Evolutionary conservation across 306 rosid genomes (phyloP).

Genomic region (Cucurbita pepo): DNA sequence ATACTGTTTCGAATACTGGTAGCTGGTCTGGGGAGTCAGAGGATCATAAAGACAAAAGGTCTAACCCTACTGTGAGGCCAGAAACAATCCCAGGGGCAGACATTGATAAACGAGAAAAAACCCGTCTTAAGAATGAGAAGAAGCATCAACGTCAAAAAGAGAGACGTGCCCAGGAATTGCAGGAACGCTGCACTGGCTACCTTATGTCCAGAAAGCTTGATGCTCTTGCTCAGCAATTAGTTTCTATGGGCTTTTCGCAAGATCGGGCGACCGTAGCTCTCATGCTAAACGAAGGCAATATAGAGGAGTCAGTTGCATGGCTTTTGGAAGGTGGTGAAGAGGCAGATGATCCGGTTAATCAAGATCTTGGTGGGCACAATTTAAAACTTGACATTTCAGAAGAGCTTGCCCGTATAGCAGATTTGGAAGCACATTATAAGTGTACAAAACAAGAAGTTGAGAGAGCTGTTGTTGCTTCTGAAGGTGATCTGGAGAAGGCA

Average conservation of each 20-base stretch:
- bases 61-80: constrained; percentile 31
- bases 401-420: constrained; percentile 63
- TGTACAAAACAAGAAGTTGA: constrained; percentile 93
- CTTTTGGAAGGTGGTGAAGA: constrained; percentile 64
- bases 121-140: constrained; percentile 85
- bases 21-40: constrained; percentile 99
- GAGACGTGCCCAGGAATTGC: constrained; percentile 91
- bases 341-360: constrained; percentile 33
- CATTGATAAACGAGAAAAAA: constrained; percentile 82
- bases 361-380: constrained; percentile 27
- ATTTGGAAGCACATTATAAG: constrained; percentile 41
- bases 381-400: constrained; percentile 95
- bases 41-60: constrained; percentile 67
- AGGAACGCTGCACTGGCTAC: constrained; percentile 69
- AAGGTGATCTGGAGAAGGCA: constrained; percentile 86
- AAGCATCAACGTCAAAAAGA: constrained; percentile 99
- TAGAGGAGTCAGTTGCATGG: constrained; percentile 87
- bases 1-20: constrained; percentile 86
- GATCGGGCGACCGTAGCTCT: constrained; percentile 83
- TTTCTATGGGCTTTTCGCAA: constrained; percentile 79
- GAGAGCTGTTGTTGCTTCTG: constrained; percentile 66
- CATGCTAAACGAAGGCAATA: constrained; percentile 73
- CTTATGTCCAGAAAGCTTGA: constrained; percentile 94
- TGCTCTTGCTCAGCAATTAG: constrained; percentile 76
- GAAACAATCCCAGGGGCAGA: constrained; percentile 89